Percentiles rank a stretch among this genome's conserved stretches.
Evolutionary conservation across 129 eudicot species (phyloP).

Genomic region (Tagetes patula): DNA sequence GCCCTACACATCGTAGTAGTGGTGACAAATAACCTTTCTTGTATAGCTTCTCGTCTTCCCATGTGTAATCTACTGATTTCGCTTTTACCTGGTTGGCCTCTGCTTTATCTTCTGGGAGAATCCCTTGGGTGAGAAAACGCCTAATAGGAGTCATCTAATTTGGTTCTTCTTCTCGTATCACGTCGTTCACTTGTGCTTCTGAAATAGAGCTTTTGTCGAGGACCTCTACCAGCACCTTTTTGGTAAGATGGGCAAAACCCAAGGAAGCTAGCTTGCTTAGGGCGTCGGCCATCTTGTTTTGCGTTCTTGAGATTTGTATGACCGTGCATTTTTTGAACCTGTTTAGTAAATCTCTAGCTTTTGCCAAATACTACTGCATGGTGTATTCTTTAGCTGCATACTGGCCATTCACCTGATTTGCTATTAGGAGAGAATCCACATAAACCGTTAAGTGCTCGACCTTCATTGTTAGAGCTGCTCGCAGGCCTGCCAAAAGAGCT

Average conservation of each 20-base stretch:
- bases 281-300: neutral
- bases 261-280: neutral
- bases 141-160: neutral
- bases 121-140: neutral
- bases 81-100: neutral
- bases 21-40: neutral
- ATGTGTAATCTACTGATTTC: neutral
- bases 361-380: too few species aligned
- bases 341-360: too few species aligned
- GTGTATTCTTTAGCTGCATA: neutral
- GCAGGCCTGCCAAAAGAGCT: neutral
- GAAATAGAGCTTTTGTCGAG: neutral
- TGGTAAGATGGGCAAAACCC: neutral
- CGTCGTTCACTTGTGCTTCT: neutral
- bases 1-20: neutral
- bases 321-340: neutral
- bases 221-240: neutral
- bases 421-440: neutral
- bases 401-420: neutral
- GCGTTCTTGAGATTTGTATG: neutral
- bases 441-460: too few species aligned
- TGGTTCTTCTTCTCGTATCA: neutral
- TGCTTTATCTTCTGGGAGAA: neutral
- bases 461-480: too few species aligned
- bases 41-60: neutral